Conservation (phyloP, 176 grass and related monocot genomes). For the Triticum turgidum region DNA sequence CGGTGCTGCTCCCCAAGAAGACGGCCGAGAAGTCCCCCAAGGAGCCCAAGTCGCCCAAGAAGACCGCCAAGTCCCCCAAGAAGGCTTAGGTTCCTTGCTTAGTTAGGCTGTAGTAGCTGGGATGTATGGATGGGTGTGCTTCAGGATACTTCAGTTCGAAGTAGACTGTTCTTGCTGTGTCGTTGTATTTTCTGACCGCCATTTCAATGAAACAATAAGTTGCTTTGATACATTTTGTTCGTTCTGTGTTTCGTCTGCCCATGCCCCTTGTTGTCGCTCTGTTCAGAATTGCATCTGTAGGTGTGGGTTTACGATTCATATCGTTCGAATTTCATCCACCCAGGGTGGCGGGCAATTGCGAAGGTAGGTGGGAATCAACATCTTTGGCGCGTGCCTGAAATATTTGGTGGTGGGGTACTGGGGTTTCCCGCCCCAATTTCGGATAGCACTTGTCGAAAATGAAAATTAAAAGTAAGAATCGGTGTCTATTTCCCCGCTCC, state of each 20-base stretch:
- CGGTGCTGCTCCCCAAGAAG: conserved; percentile 64
- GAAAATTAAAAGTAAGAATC: too few relatives aligned
- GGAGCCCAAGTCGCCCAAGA: conserved; percentile 54
- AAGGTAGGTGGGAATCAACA: not conserved
- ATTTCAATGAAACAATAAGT: not conserved
- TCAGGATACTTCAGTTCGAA: not conserved
- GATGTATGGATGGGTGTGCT: not conserved
- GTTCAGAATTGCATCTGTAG: not conserved
- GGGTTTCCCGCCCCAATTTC: not conserved
- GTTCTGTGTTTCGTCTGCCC: not conserved
- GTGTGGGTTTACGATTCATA: too few relatives aligned
- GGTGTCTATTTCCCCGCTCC: not conserved
- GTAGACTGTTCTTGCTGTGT: not conserved
- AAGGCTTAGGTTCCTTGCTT: not conserved
- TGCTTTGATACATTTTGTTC: not conserved
- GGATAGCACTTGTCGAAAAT: too few relatives aligned
- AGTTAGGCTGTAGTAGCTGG: not conserved
- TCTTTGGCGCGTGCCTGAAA: not conserved
- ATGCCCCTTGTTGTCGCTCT: not conserved
- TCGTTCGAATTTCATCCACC: not conserved
- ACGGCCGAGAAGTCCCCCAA: conserved; percentile 39
- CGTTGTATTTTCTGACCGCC: not conserved
- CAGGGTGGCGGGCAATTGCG: not conserved
- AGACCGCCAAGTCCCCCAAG: conserved; percentile 32
- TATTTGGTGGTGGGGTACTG: not conserved